A percentile compares a stretch with the other conserved stretches of the same genome.
phyloP scores from a whole-genome alignment of 345 rosid genomes.

The Citrus reticulata region DNA sequence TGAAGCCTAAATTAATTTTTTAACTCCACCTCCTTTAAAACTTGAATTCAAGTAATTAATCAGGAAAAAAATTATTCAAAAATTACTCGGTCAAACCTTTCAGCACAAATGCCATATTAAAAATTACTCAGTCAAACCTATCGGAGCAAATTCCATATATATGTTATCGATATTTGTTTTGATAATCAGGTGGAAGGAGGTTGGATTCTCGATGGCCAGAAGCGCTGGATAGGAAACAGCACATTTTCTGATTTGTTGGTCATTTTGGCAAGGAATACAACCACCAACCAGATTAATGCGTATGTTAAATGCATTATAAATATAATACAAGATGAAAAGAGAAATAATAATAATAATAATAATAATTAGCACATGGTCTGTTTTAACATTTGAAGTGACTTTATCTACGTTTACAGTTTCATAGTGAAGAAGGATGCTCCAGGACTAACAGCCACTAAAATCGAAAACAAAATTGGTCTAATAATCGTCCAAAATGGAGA shows the following conservation, averaged over 20 bases:
- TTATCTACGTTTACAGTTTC: constrained; percentile 43
- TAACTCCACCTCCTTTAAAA: too few relatives aligned
- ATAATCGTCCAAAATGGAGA: constrained; percentile 97
- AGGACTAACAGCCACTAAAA: constrained; percentile 77
- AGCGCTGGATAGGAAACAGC: constrained; percentile 99
- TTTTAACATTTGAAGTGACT: too few relatives aligned
- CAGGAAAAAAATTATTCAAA: too few relatives aligned
- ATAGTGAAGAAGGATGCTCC: constrained; percentile 85
- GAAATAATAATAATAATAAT: too few relatives aligned
- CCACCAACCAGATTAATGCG: constrained; percentile 88
- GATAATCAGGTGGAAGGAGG: constrained; percentile 72
- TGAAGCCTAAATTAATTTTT: too few relatives aligned
- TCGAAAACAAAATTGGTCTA: constrained; percentile 81
- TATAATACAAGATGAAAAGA: background rate
- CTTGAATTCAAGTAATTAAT: too few relatives aligned
- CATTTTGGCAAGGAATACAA: constrained; percentile 71
- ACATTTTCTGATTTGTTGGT: constrained; percentile 83
- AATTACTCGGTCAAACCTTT: too few relatives aligned
- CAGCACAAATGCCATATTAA: too few relatives aligned
- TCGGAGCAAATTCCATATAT: too few relatives aligned
- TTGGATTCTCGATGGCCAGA: constrained; percentile 86
- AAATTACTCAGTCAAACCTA: too few relatives aligned
- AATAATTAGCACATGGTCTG: too few relatives aligned
- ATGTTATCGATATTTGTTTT: background rate
- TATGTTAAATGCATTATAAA: constrained; percentile 21